Percentiles rank a stretch among this genome's conserved stretches.
Evolutionary conservation across 371 early-diverging fungal genomes (phyloP).

Genomic region (Actinomortierella wolfii): DNA sequence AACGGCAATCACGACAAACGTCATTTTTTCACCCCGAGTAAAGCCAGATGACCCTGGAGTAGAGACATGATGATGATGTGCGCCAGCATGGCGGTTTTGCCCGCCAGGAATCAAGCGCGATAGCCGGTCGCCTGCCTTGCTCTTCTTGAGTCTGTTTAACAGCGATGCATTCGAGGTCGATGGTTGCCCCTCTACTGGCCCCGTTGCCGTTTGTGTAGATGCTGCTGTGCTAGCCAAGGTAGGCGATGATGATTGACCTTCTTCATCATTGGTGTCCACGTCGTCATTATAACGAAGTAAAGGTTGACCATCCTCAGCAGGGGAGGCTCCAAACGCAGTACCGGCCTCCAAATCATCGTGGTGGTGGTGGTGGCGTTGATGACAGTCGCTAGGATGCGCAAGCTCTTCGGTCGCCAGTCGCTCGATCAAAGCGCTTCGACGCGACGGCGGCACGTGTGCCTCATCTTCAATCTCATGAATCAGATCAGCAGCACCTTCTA

Average conservation of each 20-base stretch:
- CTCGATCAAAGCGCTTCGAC: slow-evolving; percentile 20
- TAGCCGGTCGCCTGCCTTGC: background rate
- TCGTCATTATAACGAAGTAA: background rate
- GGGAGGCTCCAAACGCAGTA: background rate
- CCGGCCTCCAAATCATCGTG: slow-evolving; percentile 18
- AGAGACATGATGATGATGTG: background rate
- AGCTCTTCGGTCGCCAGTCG: slow-evolving; percentile 20
- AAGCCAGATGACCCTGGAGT: slow-evolving; percentile 27
- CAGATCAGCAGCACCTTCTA: slow-evolving; percentile 18
- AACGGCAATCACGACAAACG: slow-evolving; percentile 27
- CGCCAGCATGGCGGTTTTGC: background rate
- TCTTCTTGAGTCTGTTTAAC: background rate
- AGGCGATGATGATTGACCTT: slow-evolving; percentile 1
- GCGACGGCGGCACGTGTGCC: slow-evolving; percentile 24
- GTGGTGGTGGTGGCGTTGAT: slow-evolving; percentile 7
- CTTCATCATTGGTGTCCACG: background rate
- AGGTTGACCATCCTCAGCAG: too few relatives aligned
- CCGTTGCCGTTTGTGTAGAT: slow-evolving; percentile 1
- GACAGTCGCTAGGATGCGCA: background rate
- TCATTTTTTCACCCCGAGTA: slow-evolving; percentile 42
- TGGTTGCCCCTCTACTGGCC: background rate
- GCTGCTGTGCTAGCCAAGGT: background rate
- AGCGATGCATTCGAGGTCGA: background rate
- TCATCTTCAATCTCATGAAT: slow-evolving; percentile 19
- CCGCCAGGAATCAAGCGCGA: background rate